Percentiles rank a stretch among this genome's conserved stretches.
Evolutionary conservation across 768 basidiomycete genomes (phyloP).

Genomic region (Lactarius evosmus): DNA sequence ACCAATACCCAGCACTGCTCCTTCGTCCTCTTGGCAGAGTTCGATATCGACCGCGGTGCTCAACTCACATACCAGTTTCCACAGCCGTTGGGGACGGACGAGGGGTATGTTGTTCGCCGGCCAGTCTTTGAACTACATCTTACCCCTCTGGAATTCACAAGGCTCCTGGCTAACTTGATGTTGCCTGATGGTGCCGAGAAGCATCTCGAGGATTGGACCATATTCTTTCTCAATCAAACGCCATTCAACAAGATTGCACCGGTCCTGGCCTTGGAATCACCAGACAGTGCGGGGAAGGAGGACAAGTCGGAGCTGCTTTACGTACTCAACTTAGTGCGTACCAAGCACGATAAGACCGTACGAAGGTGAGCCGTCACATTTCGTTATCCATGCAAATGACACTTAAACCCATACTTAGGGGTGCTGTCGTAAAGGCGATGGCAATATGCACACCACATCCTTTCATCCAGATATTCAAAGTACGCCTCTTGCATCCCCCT

Average conservation of each 20-base stretch:
- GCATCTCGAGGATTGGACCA: constrained; percentile 94
- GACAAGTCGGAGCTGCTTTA: constrained; percentile 61
- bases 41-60: constrained; percentile 94
- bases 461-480: constrained; percentile 96
- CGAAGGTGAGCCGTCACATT: constrained; percentile 50
- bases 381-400: not conserved
- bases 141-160: constrained; percentile 35
- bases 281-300: constrained; percentile 34
- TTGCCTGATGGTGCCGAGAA: constrained; percentile 97
- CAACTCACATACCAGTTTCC: constrained; percentile 96
- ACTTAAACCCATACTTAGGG: constrained; percentile 48
- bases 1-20: constrained; percentile 76
- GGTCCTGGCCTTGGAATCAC: constrained; percentile 67
- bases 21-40: constrained; percentile 96
- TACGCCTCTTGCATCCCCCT: constrained; percentile 32
- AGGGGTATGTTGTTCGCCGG: constrained; percentile 58
- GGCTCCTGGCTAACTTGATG: constrained; percentile 95
- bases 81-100: constrained; percentile 89
- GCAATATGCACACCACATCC: constrained; percentile 92
- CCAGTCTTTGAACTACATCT: not conserved
- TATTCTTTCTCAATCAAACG: constrained; percentile 97
- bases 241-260: constrained; percentile 83
- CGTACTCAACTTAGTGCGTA: constrained; percentile 87
- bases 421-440: constrained; percentile 90
- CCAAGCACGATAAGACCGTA: constrained; percentile 83